Base-by-base conservation (phyloP, 2,329 filamentous ascomycete genomes). In the Aspergillus sojae region DNA sequence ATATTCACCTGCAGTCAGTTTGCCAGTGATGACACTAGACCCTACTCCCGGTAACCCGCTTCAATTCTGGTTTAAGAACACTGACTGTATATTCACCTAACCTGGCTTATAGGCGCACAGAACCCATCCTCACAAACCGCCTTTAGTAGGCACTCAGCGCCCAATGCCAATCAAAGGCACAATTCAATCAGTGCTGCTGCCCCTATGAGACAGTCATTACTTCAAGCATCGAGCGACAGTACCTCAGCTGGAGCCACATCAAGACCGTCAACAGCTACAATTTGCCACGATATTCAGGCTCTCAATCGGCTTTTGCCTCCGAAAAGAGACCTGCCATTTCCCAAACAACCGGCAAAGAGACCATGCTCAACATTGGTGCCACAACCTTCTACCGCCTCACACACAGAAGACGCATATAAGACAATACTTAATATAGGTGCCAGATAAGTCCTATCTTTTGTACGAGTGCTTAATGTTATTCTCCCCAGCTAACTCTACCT, bases 271-370 rank as follows among this genome's bases (percentile, higher is more conserved):
- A 75, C 75, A 7, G 66, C 71, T 7, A 71, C 74, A 23, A 67
- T 64, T 3, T 72, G 67, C 23, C 72, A 72, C 48, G 73, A 76
- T 19, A 55, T 68, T 7, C 65, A 74, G 28, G 63, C 69, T n/a
- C 68, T 79, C 5, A 72, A 74, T 36, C 66, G 77, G 53, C 68
- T 75, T 58, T 70, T 82, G n/a, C 80, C 80, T 19, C 80, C 80
- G 23, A 80, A 74, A 63, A 67, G 80, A 64, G 71, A 77, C 19
- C 72, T 82, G 0, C 80, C 80, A 3, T 82, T 82, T 61, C 59
- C 71, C 30, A 78, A 72, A 60, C 70, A 71, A 23, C 67, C 60
- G 19, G 43, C 65, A 32, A 74, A 73, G 58, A 69, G 64, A 56
- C 12, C 67, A 2, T 63, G 43, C 14, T 62, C 53, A 36, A 34